Base-by-base conservation (phyloP, 345 rosid species). In the Noccaea caerulescens region DNA sequence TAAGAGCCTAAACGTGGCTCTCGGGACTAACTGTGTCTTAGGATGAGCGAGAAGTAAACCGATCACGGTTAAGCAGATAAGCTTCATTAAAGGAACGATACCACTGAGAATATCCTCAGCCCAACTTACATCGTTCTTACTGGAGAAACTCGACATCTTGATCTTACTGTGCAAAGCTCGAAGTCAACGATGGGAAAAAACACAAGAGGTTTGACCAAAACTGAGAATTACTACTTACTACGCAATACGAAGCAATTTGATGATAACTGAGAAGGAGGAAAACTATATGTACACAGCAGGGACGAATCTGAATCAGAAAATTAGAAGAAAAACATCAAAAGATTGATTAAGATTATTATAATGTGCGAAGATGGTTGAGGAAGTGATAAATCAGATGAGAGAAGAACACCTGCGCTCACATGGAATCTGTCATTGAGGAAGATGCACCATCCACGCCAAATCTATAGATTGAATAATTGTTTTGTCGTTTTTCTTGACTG, bases 11-110 rank as follows among this genome's bases (percentile, higher is more conserved):
- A 91, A 94, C 0, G 97, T 86, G 0, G 90, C 93, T 63, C 78
- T 85, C 0, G 97, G 97, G 54, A 84, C 76, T 57, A 86, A 79
- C 58, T 83, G 84, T 20, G 77, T 75, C 58, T 69, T 86, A 0
- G 88, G 97, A 66, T 86, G 86, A 4, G 92, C 99, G 69, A 94
- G 96, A 65, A 94, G 72, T 46, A 91, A 75, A 67, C 97, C 97
- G 2, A 94, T 88, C 5, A 82, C 71, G 1, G 93, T 82, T 32
- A 94, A 86, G 60, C 78, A 84, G 39, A 91, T 77, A 43, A 89
- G 88, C 78, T 94, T 91, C 93, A 89, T 32, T 77, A 91, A 77
- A 25, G 93, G 99, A 11, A 89, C 66, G 4, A 84, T 80, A 11
- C 87, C 90, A 63, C 84, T 84, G 32, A 78, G 75, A 34, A 86